Percentiles rank a stretch among this genome's conserved stretches.
These are phyloP conservation scores for Eucalyptus urophylla DNA, from an alignment of 345 rosid genomes.

Conservation along the genomic window DNA sequence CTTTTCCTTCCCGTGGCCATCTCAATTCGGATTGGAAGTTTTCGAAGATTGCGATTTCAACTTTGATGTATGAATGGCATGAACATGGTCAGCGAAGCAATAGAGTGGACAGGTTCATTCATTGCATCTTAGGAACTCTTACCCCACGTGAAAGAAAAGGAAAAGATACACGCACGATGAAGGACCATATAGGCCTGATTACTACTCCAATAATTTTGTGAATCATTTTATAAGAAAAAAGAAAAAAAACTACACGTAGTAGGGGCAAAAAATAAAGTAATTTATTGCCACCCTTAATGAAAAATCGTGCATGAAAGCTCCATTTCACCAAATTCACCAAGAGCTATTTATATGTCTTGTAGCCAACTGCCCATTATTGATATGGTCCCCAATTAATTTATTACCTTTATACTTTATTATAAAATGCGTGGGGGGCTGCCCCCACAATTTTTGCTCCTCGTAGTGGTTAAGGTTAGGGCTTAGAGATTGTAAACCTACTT, in stretches of 20 bases:
- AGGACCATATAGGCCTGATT: background rate
- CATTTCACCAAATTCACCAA: background rate
- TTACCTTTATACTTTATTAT: background rate
- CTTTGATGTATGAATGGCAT: background rate
- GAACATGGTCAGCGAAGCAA: background rate
- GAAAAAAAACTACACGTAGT: background rate
- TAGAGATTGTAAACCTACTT: background rate
- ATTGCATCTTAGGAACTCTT: background rate
- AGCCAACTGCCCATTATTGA: background rate
- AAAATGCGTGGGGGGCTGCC: background rate
- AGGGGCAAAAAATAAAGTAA: background rate
- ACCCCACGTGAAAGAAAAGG: background rate
- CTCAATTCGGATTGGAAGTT: background rate
- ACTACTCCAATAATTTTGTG: background rate
- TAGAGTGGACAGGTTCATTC: background rate
- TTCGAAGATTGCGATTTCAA: background rate
- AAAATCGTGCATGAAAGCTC: background rate
- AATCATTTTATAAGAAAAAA: background rate
- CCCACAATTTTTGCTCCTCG: background rate
- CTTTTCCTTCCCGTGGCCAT: accelerated
- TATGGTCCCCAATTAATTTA: background rate
- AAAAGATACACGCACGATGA: background rate
- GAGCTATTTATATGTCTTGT: background rate
- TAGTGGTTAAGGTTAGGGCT: background rate
- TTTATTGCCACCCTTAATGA: background rate